Percentiles rank a stretch among this genome's conserved stretches.
Conservation (phyloP, 371 early-diverging fungal genomes). For the Actinomucor elegans region DNA sequence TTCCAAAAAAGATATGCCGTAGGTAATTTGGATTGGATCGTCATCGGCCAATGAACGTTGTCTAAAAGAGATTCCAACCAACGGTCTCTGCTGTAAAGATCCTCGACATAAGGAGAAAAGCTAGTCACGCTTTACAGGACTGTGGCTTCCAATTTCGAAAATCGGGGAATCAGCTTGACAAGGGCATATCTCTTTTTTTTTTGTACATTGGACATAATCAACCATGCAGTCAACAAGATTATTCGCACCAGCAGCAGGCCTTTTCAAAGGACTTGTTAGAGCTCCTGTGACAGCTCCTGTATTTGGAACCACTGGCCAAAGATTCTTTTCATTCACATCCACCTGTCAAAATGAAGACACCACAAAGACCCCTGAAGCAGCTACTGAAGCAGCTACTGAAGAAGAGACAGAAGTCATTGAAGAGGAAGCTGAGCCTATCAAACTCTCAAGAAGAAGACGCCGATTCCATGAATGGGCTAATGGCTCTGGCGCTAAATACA, state of each 20-base stretch:
- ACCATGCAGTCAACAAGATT: slow-evolving; percentile 16
- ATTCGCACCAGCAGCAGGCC: slow-evolving; percentile 11
- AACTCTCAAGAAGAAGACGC: slow-evolving; percentile 44
- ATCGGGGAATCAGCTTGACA: too few relatives aligned
- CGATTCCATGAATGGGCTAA: slow-evolving; percentile 45
- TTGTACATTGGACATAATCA: not conserved
- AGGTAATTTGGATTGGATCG: too few relatives aligned
- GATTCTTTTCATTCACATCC: slow-evolving; percentile 18
- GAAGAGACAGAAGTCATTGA: slow-evolving; percentile 6
- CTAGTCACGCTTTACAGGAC: too few relatives aligned
- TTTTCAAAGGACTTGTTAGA: slow-evolving; percentile 6
- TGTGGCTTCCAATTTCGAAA: too few relatives aligned
- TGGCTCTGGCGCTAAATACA: slow-evolving; percentile 34
- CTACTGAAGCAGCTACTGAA: slow-evolving; percentile 12
- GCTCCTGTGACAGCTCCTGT: not conserved
- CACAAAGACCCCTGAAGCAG: slow-evolving; percentile 31
- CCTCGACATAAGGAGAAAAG: too few relatives aligned
- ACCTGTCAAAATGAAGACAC: slow-evolving; percentile 15
- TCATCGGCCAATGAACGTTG: too few relatives aligned
- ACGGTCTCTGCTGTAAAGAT: too few relatives aligned
- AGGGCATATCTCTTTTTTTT: slow-evolving; percentile 15
- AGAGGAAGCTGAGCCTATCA: slow-evolving; percentile 36
- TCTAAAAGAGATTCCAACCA: too few relatives aligned
- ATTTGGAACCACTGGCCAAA: slow-evolving; percentile 4
- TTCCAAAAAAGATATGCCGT: too few relatives aligned